phyloP scores from a whole-genome alignment of 768 basidiomycete genomes.

The Suillus alpinus region DNA sequence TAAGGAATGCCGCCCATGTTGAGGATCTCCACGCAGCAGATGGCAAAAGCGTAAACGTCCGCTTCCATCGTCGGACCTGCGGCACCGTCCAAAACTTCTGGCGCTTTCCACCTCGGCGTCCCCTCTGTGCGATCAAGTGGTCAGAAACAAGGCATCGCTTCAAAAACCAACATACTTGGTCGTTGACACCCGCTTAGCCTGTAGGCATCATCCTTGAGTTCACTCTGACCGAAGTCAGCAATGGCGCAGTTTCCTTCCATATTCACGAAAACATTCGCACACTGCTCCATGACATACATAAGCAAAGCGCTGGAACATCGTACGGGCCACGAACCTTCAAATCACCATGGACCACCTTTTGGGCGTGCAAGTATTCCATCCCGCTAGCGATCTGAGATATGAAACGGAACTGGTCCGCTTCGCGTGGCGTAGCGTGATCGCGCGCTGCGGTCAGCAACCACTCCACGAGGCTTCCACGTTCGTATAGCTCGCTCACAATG shows the following conservation, averaged over 20 bases:
- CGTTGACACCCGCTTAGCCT: constrained; percentile 52
- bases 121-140: constrained; percentile 40
- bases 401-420: constrained; percentile 49
- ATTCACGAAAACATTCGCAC: constrained; percentile 74
- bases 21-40: constrained; percentile 62
- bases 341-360: constrained; percentile 75
- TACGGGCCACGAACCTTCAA: constrained; percentile 55
- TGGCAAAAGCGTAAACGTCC: constrained; percentile 70
- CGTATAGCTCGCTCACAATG: constrained; percentile 72
- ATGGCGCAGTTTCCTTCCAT: constrained; percentile 66
- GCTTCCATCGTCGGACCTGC: constrained; percentile 48
- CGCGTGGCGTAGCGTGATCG: not conserved
- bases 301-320: not conserved
- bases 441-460: constrained; percentile 43
- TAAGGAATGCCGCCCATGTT: constrained; percentile 63
- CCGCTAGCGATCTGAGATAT: constrained; percentile 76
- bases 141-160: constrained; percentile 1
- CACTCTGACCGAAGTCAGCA: constrained; percentile 81
- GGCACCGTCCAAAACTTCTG: constrained; percentile 57
- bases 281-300: constrained; percentile 34
- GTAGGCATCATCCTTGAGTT: constrained; percentile 72
- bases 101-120: constrained; percentile 69
- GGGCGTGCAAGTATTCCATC: constrained; percentile 75
- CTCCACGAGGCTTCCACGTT: constrained; percentile 60
- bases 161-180: constrained; percentile 38